Conservation (phyloP, 345 rosid genomes). For the Pseudoturritis turrita region DNA sequence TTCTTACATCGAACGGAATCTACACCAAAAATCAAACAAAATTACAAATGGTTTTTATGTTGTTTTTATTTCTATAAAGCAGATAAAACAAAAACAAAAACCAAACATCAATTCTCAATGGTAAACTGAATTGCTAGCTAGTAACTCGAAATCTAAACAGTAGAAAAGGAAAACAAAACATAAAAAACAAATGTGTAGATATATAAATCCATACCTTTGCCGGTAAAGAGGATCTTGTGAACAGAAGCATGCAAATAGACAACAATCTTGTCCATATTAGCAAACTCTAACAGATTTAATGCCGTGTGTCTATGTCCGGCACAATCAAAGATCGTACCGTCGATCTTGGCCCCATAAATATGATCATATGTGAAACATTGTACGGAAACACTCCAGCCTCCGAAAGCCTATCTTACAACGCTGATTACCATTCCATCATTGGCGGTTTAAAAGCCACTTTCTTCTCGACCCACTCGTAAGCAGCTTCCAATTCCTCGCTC, state of each 20-base stretch:
- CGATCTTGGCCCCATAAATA: slow-evolving; percentile 59
- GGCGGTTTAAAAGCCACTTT: slow-evolving; percentile 56
- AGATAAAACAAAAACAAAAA: no score
- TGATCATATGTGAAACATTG: slow-evolving; percentile 76
- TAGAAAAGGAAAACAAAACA: no score
- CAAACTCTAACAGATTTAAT: slow-evolving; percentile 68
- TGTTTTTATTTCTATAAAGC: no score
- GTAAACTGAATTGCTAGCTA: no score
- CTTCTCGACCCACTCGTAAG: slow-evolving; percentile 75
- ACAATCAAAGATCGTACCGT: slow-evolving; percentile 66
- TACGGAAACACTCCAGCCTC: slow-evolving; percentile 62
- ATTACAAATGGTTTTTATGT: no score
- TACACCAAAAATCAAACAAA: no score
- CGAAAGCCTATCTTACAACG: slow-evolving; percentile 59
- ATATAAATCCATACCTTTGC: slow-evolving; percentile 33
- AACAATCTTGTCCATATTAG: slow-evolving; percentile 36
- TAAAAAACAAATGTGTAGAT: neutral
- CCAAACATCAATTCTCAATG: no score
- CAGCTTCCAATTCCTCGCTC: slow-evolving; percentile 37
- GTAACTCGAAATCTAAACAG: no score
- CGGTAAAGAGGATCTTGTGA: slow-evolving; percentile 49
- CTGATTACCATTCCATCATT: slow-evolving; percentile 62
- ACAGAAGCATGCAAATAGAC: slow-evolving; percentile 71
- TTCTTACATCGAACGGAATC: no score
- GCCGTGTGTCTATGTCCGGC: slow-evolving; percentile 71